These are phyloP conservation scores for Penicillium sp. DNA, from an alignment of 2,329 filamentous ascomycete genomes.

Conservation along the genomic window DNA sequence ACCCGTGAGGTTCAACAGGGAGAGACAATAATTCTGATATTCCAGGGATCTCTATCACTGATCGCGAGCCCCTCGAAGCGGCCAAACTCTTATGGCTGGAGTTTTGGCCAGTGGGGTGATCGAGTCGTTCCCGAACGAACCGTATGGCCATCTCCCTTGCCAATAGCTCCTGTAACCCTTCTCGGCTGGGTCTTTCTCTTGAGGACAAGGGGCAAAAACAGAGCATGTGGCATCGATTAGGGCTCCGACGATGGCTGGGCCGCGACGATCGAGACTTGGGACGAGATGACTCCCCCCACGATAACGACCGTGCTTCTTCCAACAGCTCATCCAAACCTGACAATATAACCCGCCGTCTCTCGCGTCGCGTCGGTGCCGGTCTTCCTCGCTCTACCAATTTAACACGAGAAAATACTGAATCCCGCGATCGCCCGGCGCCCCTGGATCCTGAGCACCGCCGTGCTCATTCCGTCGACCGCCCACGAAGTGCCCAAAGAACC, in stretches of 20 bases:
- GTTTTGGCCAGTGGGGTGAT: slow-evolving; percentile 33
- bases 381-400: slow-evolving; percentile 76
- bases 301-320: slow-evolving; percentile 16
- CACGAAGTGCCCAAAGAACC: slow-evolving; percentile 45
- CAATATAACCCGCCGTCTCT: slow-evolving; percentile 36
- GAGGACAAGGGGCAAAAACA: slow-evolving; percentile 40
- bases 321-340: slow-evolving; percentile 25
- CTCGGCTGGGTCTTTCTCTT: slow-evolving; percentile 35
- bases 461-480: slow-evolving; percentile 60
- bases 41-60: neutral
- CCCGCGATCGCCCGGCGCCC: slow-evolving; percentile 68
- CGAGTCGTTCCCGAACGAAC: slow-evolving; percentile 35
- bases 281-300: slow-evolving; percentile 16
- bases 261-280: slow-evolving; percentile 39
- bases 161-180: slow-evolving; percentile 38
- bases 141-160: slow-evolving; percentile 44
- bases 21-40: neutral
- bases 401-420: slow-evolving; percentile 78
- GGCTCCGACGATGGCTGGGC: slow-evolving; percentile 42
- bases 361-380: slow-evolving; percentile 66
- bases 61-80: slow-evolving; percentile 4
- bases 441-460: slow-evolving; percentile 63
- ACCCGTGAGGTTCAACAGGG: neutral
- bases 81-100: slow-evolving; percentile 39
- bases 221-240: slow-evolving; percentile 48